Percentiles rank a stretch among this genome's conserved stretches.
Conservation (phyloP, 2,329 filamentous ascomycete species). For the Coniochaeta sp. region DNA sequence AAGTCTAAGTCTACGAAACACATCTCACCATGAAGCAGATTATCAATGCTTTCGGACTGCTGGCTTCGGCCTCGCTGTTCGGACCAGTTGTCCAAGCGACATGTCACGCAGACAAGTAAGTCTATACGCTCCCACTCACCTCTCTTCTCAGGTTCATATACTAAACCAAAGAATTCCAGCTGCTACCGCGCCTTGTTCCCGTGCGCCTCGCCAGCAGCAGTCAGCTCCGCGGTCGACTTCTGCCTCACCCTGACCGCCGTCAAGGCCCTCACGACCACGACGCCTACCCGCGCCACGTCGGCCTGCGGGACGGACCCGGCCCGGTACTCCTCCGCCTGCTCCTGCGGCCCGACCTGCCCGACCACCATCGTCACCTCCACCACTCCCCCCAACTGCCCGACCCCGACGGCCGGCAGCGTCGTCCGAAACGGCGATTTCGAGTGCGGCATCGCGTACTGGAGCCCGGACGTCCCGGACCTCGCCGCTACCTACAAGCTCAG, state of each 20-base stretch:
- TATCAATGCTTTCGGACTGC: not conserved
- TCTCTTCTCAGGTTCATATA: not conserved
- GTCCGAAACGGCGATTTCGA: conserved; percentile 12
- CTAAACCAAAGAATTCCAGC: conserved; percentile 2
- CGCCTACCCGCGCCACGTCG: conserved; percentile 10
- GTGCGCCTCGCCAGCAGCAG: conserved; percentile 10
- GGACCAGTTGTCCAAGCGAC: not conserved
- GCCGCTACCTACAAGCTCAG: conserved; percentile 3
- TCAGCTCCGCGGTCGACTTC: conserved; percentile 11
- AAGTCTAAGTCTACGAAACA: not conserved
- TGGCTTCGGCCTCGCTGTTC: not conserved
- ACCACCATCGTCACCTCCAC: not conserved
- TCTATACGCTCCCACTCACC: not conserved
- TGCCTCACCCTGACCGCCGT: conserved; percentile 13
- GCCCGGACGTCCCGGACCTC: conserved; percentile 9
- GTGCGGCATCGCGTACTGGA: conserved; percentile 13
- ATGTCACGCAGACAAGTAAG: not conserved
- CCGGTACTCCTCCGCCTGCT: conserved; percentile 13
- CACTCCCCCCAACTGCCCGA: not conserved
- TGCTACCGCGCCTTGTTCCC: conserved; percentile 15
- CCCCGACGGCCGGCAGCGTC: conserved; percentile 5
- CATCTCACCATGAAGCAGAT: not conserved
- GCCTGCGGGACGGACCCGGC: conserved; percentile 11
- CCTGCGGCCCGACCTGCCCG: conserved; percentile 11
- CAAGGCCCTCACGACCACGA: conserved; percentile 10